These are phyloP conservation scores for Cladophialophora carrionii DNA, from an alignment of 2,329 filamentous ascomycete genomes.

Conservation along the genomic window DNA sequence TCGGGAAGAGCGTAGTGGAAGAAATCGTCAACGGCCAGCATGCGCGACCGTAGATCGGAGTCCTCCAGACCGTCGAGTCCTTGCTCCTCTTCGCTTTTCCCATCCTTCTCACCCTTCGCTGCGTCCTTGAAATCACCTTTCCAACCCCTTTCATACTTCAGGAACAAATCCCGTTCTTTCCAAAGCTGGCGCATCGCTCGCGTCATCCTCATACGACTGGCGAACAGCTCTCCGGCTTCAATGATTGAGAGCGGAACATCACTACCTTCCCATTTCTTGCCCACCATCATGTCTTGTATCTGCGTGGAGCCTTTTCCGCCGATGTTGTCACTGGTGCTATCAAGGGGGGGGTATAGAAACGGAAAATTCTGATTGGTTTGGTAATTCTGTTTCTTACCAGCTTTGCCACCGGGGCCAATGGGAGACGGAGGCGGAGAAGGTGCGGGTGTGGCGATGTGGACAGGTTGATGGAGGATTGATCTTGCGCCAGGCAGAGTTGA, in stretches of 20 bases:
- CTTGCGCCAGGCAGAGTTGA: constrained; percentile 44
- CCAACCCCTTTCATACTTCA: constrained; percentile 92
- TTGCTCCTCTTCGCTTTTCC: constrained; percentile 46
- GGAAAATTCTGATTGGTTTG: constrained; percentile 99
- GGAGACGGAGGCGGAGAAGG: constrained; percentile 95
- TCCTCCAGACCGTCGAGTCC: constrained; percentile 50
- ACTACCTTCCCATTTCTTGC: constrained; percentile 87
- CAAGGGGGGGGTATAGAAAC: constrained; percentile 92
- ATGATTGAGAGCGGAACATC: constrained; percentile 93
- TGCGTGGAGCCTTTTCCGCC: constrained; percentile 86
- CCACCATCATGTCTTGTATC: constrained; percentile 76
- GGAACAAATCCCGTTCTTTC: constrained; percentile 88
- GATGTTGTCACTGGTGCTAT: constrained; percentile 83
- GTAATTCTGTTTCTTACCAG: constrained; percentile 98
- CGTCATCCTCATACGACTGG: constrained; percentile 85
- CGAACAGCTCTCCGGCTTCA: constrained; percentile 91
- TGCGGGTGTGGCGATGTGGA: constrained; percentile 97
- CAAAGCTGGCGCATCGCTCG: constrained; percentile 89
- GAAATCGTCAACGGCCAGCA: constrained; percentile 76
- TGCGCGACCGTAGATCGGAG: constrained; percentile 63
- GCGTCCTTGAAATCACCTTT: constrained; percentile 54
- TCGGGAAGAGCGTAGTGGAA: constrained; percentile 80
- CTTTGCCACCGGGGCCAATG: constrained; percentile 78
- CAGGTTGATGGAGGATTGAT: constrained; percentile 91
- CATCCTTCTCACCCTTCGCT: constrained; percentile 14